These are phyloP conservation scores for Termitomyces sp. DNA, from an alignment of 768 basidiomycete species.

Conservation along the genomic window DNA sequence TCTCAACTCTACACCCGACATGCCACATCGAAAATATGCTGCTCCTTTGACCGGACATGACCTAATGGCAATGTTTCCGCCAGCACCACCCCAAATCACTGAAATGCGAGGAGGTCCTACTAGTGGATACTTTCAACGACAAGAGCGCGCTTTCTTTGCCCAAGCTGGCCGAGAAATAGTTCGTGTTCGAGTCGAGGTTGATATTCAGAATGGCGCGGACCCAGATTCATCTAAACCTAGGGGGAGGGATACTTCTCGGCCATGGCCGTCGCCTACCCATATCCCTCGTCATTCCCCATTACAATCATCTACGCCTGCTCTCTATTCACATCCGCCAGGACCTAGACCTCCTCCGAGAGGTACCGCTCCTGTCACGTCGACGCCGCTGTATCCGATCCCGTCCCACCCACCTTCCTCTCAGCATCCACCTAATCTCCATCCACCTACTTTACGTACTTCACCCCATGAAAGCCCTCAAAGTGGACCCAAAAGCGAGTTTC, in stretches of 20 bases:
- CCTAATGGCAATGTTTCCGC: conserved; percentile 82
- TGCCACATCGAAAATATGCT: conserved; percentile 57
- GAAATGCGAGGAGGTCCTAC: conserved; percentile 64
- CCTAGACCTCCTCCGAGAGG: conserved; percentile 30
- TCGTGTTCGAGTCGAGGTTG: conserved; percentile 69
- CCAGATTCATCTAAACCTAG: conserved; percentile 23
- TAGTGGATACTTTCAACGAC: conserved; percentile 67
- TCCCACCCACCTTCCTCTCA: conserved; percentile 23
- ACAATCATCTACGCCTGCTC: conserved; percentile 24
- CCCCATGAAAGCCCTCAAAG: conserved; percentile 40
- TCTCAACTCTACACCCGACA: conserved; percentile 49
- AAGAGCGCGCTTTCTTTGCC: conserved; percentile 80
- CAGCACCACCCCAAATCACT: conserved; percentile 57
- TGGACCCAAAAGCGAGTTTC: conserved; percentile 33
- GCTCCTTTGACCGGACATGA: conserved; percentile 80
- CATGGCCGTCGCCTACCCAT: conserved; percentile 22
- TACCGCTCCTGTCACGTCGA: conserved; percentile 28
- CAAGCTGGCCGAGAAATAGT: conserved; percentile 77
- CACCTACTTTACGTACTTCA: conserved; percentile 39
- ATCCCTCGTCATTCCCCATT: conserved; percentile 32
- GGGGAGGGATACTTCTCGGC: conserved; percentile 19
- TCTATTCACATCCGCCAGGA: conserved; percentile 30
- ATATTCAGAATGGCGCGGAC: conserved; percentile 38
- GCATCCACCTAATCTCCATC: conserved; percentile 32
- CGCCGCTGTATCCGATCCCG: conserved; percentile 31